These are phyloP conservation scores for Pseudopediastrum boryanum DNA, from an alignment of 139 green algal genomes.

Conservation along the genomic window DNA sequence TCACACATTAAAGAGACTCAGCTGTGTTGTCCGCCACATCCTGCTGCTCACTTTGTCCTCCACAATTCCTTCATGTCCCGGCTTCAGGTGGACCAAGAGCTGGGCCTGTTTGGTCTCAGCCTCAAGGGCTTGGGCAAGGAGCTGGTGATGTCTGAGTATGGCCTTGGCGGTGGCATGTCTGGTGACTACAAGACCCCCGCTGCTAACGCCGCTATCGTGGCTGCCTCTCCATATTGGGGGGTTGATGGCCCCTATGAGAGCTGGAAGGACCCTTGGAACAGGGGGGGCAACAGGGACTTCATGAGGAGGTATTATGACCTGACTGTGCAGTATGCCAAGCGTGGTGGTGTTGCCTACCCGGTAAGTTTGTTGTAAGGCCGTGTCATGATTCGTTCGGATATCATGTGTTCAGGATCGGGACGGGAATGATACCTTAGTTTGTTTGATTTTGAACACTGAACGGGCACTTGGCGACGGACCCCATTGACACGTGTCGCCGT, in stretches of 20 bases:
- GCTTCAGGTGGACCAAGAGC: conserved; percentile 22
- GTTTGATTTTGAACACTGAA: no score
- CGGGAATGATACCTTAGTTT: no score
- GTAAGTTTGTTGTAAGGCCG: background rate
- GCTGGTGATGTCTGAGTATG: conserved; percentile 37
- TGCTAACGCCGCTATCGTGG: background rate
- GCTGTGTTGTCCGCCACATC: no score
- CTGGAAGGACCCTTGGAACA: conserved; percentile 21
- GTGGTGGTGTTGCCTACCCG: conserved; percentile 20
- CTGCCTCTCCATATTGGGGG: conserved; percentile 33
- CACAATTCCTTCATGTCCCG: no score
- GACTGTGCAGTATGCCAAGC: conserved; percentile 22
- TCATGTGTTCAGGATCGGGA: no score
- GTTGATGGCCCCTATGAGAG: conserved; percentile 14
- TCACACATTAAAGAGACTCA: no score
- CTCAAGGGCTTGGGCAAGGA: conserved; percentile 32
- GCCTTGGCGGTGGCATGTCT: conserved; percentile 25
- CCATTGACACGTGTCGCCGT: no score
- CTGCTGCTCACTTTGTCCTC: no score
- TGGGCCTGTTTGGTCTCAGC: conserved; percentile 33
- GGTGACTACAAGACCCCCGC: conserved; percentile 33
- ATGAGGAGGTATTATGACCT: conserved; percentile 36
- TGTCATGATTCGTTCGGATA: no score
- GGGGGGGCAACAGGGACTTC: conserved; percentile 30
- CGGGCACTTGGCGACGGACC: no score